Conservation (phyloP, 2,329 filamentous ascomycete species). For the Aspergillus bombycis region DNA sequence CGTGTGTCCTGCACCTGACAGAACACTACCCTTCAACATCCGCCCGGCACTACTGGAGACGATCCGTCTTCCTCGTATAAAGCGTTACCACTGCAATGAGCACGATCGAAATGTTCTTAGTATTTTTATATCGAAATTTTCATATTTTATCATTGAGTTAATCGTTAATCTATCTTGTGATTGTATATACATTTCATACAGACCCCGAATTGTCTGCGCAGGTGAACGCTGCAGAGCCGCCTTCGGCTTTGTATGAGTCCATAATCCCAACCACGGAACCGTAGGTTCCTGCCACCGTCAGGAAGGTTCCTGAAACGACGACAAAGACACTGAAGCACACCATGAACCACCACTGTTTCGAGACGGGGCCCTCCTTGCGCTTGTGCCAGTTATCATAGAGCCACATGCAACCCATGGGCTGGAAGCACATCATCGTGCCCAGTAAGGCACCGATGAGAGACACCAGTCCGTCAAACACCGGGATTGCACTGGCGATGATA, state of each 20-base stretch:
- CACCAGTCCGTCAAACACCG: slow-evolving; percentile 29
- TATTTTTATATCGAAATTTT: not conserved
- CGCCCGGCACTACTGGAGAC: no score
- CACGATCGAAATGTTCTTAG: not conserved
- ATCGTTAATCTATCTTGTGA: no score
- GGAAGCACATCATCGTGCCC: slow-evolving; percentile 22
- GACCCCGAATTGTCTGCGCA: slow-evolving; percentile 47
- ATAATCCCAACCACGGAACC: slow-evolving; percentile 48
- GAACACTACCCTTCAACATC: no score
- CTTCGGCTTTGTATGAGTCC: slow-evolving; percentile 33
- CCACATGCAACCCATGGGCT: slow-evolving; percentile 26
- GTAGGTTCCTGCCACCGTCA: slow-evolving; percentile 51
- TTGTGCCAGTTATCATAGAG: slow-evolving; percentile 47
- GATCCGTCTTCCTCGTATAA: no score
- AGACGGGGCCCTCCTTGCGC: slow-evolving; percentile 11
- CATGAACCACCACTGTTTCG: slow-evolving; percentile 20
- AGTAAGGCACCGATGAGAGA: slow-evolving; percentile 31
- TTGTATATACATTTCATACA: not conserved
- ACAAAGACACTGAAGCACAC: slow-evolving; percentile 35
- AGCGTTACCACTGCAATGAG: not conserved
- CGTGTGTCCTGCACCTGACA: no score
- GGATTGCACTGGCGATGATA: slow-evolving; percentile 32
- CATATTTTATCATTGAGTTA: not conserved
- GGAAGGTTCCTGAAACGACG: slow-evolving; percentile 42
- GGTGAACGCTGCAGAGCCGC: slow-evolving; percentile 45